Base-by-base conservation (phyloP, 257 asterid genomes). In the Petrea volubilis region DNA sequence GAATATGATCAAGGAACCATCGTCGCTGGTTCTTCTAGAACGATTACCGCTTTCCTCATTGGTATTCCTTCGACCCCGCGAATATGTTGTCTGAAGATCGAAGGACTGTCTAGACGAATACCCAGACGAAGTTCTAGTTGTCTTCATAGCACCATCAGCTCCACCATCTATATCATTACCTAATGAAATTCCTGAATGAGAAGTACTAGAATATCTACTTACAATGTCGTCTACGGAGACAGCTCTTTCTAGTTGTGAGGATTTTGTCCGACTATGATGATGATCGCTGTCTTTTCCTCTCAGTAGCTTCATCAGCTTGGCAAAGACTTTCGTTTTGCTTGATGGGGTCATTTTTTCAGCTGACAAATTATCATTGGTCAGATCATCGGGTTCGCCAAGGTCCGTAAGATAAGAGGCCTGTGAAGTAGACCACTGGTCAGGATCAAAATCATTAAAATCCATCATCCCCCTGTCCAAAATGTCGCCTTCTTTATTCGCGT, bases 371-470 rank as follows among this genome's bases (percentile, higher is more conserved):
- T 87, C 91, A 6, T 58, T 1, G 2, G 85, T 71, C 13, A 68
- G 74, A 53, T 84, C 88, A 14, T 85, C 91, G 11, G 60, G 79
- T 7, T 92, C 96, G 1, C 82, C 84, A 0, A 88, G 80, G 69
- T 89, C 96, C 40, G 95, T 82, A 23, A 86, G 65, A 40, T 78
- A 78, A 17, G 95, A 90, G 38, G 78, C 68, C 33, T 68, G 89
- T 47, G 91, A 87, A 62, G 84, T 68, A 20, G 97, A 88, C 88
- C 95, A 87, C 41, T 25, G 77, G 7, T 79, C 91, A 2, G 68
- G 77, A 68, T 88, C 89, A 25, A 87, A 83, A 71, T 90, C 93
- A 6, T 21, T 18, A 31, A 76, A 47, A 66, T 55, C 73, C 13
- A 71, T 73, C 12, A 69, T 56, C 50, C 33, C 83, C 68, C 67